These are phyloP conservation scores for Cichorium intybus DNA, from an alignment of 140 eudicot species.

Conservation along the genomic window DNA sequence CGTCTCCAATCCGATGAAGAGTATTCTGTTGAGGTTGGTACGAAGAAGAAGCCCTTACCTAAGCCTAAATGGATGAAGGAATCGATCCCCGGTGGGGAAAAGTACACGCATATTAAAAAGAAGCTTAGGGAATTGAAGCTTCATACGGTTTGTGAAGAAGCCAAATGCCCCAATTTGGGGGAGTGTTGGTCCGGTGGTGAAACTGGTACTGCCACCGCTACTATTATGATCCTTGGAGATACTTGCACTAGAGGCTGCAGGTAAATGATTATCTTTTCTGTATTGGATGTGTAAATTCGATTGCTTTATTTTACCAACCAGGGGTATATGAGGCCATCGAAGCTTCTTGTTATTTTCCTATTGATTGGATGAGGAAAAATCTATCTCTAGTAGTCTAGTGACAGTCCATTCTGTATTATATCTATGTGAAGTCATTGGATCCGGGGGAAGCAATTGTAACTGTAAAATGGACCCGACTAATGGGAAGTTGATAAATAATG, in stretches of 20 bases:
- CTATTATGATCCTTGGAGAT: constrained; percentile 96
- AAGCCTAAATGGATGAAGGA: constrained; percentile 98
- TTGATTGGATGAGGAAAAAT: not conserved
- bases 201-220: constrained; percentile 95
- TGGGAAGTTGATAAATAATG: not conserved
- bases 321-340: not conserved
- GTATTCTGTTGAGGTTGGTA: constrained; percentile 91
- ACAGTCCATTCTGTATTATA: not conserved
- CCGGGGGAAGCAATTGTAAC: too few relatives aligned
- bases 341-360: not conserved
- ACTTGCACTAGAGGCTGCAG: constrained; percentile 98
- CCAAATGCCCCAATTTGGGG: constrained; percentile 91
- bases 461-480: not conserved
- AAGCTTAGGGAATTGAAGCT: constrained; percentile 81
- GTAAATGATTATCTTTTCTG: constrained; percentile 18
- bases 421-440: too few relatives aligned
- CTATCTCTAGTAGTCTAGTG: not conserved
- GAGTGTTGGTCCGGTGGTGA: constrained; percentile 99
- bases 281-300: not conserved
- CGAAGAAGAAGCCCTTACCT: constrained; percentile 89
- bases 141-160: constrained; percentile 96
- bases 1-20: constrained; percentile 41
- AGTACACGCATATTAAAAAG: constrained; percentile 82
- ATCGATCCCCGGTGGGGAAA: constrained; percentile 89
- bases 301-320: not conserved